A percentile compares a stretch with the other conserved stretches of the same genome.
Conservation (phyloP, 371 early-diverging fungal species). For the Gilbertella persicaria region DNA sequence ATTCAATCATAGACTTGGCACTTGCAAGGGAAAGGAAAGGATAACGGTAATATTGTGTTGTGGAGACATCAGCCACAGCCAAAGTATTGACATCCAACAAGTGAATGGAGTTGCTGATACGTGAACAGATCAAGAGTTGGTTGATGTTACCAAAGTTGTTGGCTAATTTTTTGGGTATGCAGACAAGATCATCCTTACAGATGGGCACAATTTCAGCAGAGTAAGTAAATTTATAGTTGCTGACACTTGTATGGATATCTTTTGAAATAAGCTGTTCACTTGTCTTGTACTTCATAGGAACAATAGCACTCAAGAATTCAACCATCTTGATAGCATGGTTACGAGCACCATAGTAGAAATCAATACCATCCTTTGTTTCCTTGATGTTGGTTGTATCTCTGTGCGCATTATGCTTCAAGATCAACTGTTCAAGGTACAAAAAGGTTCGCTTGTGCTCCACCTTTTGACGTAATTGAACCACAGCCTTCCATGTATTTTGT, state of each 20-base stretch:
- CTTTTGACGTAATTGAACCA: slow-evolving; percentile 99
- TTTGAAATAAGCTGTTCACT: slow-evolving; percentile 97
- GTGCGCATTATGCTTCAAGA: slow-evolving; percentile 97
- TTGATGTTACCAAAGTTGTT: slow-evolving; percentile 82
- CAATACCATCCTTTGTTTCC: slow-evolving; percentile 97
- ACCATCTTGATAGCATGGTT: slow-evolving; percentile 95
- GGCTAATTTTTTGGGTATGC: slow-evolving; percentile 84
- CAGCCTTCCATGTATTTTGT: slow-evolving; percentile 98
- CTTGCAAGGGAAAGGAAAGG: slow-evolving; percentile 80
- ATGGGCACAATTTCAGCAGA: slow-evolving; percentile 95
- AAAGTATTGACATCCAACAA: slow-evolving; percentile 87
- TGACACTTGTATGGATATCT: slow-evolving; percentile 93
- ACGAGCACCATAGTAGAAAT: slow-evolving; percentile 96
- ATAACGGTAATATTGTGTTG: slow-evolving; percentile 79
- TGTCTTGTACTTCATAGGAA: slow-evolving; percentile 85
- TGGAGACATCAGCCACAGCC: slow-evolving; percentile 72
- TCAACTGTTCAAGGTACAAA: slow-evolving; percentile 97
- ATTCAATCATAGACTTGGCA: slow-evolving; percentile 80
- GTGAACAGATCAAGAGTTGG: slow-evolving; percentile 81
- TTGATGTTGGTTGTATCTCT: slow-evolving; percentile 98
- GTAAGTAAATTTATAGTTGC: slow-evolving; percentile 95
- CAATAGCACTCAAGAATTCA: slow-evolving; percentile 90
- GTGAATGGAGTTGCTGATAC: slow-evolving; percentile 85
- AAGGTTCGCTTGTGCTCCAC: slow-evolving; percentile 97
- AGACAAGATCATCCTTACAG: slow-evolving; percentile 98